Percentiles rank a stretch among this genome's conserved stretches.
These are phyloP conservation scores for Uronychia setigera DNA, from an alignment of 73 alveolate genomes.

Conservation along the genomic window DNA sequence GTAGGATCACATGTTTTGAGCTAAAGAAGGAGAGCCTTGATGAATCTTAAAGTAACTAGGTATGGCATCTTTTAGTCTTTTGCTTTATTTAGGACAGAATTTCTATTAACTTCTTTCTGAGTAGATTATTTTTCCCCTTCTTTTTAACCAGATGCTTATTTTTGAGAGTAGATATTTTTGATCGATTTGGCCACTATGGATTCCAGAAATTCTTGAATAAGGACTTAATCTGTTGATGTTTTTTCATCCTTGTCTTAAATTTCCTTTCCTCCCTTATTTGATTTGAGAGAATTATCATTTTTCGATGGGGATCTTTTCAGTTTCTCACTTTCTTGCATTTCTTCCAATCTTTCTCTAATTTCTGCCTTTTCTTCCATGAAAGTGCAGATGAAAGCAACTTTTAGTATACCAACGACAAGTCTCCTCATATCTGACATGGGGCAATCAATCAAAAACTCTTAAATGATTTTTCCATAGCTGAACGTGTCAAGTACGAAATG, in stretches of 20 bases:
- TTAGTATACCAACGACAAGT: constrained; percentile 37
- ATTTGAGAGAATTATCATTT: too few species aligned
- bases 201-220: too few species aligned
- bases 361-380: constrained; percentile 10
- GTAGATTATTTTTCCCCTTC: too few species aligned
- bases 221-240: too few species aligned
- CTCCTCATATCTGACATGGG: constrained; percentile 64
- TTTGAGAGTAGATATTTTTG: too few species aligned
- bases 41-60: background rate
- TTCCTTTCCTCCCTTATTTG: too few species aligned
- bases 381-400: background rate
- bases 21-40: background rate
- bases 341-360: background rate
- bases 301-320: too few species aligned
- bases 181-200: too few species aligned
- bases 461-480: constrained; percentile 20
- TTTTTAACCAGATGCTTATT: too few species aligned
- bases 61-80: background rate
- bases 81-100: too few species aligned
- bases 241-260: too few species aligned
- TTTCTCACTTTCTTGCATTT: background rate
- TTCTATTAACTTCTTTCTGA: too few species aligned
- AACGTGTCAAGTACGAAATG: constrained; percentile 54
- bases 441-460: constrained; percentile 65
- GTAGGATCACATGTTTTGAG: background rate